These are phyloP conservation scores for Homolaphlyctis polyrhiza DNA, from an alignment of 371 early-diverging fungal species.

Conservation along the genomic window DNA sequence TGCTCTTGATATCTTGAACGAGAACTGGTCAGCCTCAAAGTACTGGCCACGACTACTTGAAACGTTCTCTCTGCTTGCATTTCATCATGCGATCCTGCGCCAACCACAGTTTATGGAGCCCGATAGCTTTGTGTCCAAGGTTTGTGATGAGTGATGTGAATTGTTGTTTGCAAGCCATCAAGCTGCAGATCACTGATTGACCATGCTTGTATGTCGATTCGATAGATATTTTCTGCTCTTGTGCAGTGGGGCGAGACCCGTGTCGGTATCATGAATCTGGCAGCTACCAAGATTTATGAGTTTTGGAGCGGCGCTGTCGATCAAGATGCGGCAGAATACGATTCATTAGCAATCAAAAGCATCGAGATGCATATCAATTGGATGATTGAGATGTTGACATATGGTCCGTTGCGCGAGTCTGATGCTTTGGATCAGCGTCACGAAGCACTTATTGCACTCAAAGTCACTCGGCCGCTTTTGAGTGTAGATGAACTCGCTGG, in stretches of 20 bases:
- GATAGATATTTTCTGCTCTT: constrained; percentile 8
- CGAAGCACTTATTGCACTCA: constrained; percentile 46
- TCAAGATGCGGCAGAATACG: not conserved
- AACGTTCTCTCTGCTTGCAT: constrained; percentile 12
- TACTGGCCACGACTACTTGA: constrained; percentile 11
- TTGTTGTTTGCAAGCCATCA: too few species aligned
- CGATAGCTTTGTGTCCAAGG: not conserved
- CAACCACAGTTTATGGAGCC: not conserved
- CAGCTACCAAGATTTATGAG: constrained; percentile 5
- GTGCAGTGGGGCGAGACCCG: constrained; percentile 13
- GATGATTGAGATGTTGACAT: constrained; percentile 38
- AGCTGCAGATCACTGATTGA: too few species aligned
- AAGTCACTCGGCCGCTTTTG: constrained; percentile 22
- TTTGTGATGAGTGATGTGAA: too few species aligned
- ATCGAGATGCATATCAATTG: constrained; percentile 36
- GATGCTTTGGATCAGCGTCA: constrained; percentile 53
- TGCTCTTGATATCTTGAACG: constrained; percentile 11
- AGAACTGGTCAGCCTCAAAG: constrained; percentile 26
- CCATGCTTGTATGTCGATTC: too few species aligned
- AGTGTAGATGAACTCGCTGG: constrained; percentile 23
- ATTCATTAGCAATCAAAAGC: constrained; percentile 28
- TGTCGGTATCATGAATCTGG: constrained; percentile 9
- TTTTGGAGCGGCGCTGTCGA: constrained; percentile 7
- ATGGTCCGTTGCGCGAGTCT: constrained; percentile 47
- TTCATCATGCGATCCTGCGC: constrained; percentile 11